Percentiles rank a stretch among this genome's conserved stretches.
These are phyloP conservation scores for Hyaloscypha bicolor DNA, from an alignment of 495 filamentous ascomycete species.

Conservation along the genomic window DNA sequence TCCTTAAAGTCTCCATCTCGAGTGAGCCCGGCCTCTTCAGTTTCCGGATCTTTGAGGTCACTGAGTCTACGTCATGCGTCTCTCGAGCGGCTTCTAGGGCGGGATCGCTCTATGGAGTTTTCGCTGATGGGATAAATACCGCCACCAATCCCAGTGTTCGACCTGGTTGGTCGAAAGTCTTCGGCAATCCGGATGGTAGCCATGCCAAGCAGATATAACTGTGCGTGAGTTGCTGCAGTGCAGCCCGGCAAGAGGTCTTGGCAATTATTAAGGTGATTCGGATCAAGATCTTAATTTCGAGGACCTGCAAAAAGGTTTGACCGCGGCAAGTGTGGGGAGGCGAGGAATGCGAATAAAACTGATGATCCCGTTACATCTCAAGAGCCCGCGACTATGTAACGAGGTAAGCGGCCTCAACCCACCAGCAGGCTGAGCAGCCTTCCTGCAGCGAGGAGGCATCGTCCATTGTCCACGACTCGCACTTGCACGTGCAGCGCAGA, in stretches of 20 bases:
- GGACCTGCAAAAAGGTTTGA: neutral
- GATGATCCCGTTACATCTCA: neutral
- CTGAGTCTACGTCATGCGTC: slow-evolving; percentile 4
- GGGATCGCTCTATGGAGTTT: neutral
- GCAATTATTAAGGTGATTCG: neutral
- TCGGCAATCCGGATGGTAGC: slow-evolving; percentile 18
- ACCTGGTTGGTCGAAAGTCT: neutral
- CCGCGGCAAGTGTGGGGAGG: neutral
- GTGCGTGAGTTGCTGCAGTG: neutral
- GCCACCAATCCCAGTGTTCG: neutral
- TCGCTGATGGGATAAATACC: slow-evolving; percentile 12
- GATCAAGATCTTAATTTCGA: neutral
- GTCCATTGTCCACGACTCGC: neutral
- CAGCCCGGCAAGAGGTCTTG: slow-evolving; percentile 2
- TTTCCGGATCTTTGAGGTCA: slow-evolving; percentile 6
- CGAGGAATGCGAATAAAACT: neutral
- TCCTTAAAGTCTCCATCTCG: slow-evolving; percentile 22
- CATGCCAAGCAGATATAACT: neutral
- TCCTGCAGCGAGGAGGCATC: neutral
- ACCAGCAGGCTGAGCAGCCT: neutral
- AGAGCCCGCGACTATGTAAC: neutral
- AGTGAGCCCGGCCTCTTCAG: slow-evolving; percentile 12
- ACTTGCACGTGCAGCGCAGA: neutral
- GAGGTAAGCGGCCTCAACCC: neutral
- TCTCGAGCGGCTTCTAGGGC: slow-evolving; percentile 4